Evolutionary conservation across 2,329 filamentous ascomycete species (phyloP), one percentile per base, ranked within the genome.

Genomic region (Atkinsonella texensis): DNA sequence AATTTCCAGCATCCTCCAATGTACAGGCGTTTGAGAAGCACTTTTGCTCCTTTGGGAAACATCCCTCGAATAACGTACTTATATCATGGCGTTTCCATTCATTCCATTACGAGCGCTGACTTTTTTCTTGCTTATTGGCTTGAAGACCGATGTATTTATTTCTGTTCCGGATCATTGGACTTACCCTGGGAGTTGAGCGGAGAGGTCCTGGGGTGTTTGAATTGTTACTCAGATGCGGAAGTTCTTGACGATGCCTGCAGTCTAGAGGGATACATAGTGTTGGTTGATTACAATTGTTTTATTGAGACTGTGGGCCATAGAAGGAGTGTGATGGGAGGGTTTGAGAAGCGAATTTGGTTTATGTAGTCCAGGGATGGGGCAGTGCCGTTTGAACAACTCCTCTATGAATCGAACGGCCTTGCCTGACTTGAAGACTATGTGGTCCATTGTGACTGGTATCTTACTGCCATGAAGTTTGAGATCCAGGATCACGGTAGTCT

Each of bases 1-100:
- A 9, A 43, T 35, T 15, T 54, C 55, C 13, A n/a, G 43, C 45
- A 44, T 43, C 46, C n/a, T 57, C 54, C 31, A 8, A 51, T 33
- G 43, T 41, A 51, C 35, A 46, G 45, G 44, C 35, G 49, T 47
- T 43, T n/a, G 28, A 11, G 28, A 18, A 23, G 20, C 38, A 35
- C 45, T 46, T 46, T 50, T 32, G 39, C 52, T 49, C 52, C 53
- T 54, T 35, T 2, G n/a, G 28, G 18, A 17, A 39, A 45, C 32
- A 48, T 18, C 38, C 41, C 23, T 39, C 41, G 39, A 31, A 31
- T 49, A 12, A 49, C 46, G 39, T 52, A 46, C 20, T 13, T 42
- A 40, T 38, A 51, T 48, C 32, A 13, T 31, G 33, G 43, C 23
- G 48, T 48, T 45, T 45, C 41, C 42, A 20, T n/a, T 31, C 17